Conservation (phyloP, 495 filamentous ascomycete species). For the Aspergillus bertholletiae region DNA sequence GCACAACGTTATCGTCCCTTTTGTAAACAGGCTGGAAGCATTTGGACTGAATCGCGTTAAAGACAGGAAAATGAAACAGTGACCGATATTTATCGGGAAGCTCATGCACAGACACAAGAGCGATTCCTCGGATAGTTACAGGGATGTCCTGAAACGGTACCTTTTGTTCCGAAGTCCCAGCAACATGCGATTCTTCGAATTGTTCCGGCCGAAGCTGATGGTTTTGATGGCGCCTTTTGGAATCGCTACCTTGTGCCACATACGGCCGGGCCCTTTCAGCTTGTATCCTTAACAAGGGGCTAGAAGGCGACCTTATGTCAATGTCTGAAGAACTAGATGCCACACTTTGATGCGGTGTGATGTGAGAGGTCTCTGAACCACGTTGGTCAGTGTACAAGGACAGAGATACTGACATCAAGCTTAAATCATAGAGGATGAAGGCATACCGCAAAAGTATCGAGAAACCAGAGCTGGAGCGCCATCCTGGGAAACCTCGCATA, state of each 20-base stretch:
- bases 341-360: constrained; percentile 19
- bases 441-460: constrained; percentile 32
- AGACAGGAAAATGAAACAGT: constrained; percentile 75
- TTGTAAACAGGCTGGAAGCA: constrained; percentile 73
- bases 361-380: constrained; percentile 16
- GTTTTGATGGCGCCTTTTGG: background rate
- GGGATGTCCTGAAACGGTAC: constrained; percentile 27
- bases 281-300: constrained; percentile 27
- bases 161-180: background rate
- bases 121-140: constrained; percentile 59
- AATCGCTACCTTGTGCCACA: background rate
- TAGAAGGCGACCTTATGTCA: constrained; percentile 21
- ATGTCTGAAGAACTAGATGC: constrained; percentile 30
- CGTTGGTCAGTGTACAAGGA: constrained; percentile 4
- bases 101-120: constrained; percentile 65
- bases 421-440: background rate
- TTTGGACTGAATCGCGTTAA: constrained; percentile 92
- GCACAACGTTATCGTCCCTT: constrained; percentile 77
- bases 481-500: background rate
- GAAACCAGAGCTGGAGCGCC: constrained; percentile 14
- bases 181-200: background rate
- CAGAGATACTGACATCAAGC: background rate
- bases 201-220: constrained; percentile 2
- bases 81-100: constrained; percentile 75
- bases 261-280: background rate